Evolutionary conservation across 2,329 filamentous ascomycete genomes (phyloP), one percentile per base, ranked within the genome.

Genomic region (Cordyceps javanica): DNA sequence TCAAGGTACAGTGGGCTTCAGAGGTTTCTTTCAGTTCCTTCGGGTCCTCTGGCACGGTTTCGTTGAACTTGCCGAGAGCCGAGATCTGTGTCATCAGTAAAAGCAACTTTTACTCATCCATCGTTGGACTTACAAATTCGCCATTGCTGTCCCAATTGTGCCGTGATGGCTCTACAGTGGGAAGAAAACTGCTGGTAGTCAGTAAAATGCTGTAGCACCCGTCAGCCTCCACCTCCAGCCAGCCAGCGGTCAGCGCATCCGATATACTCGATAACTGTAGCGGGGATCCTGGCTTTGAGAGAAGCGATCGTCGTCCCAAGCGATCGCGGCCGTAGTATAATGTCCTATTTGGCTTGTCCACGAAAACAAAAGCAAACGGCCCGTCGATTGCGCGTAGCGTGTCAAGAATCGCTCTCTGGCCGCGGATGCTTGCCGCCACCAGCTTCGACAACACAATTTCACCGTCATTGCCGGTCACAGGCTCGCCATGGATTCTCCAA

Each of bases 291-390:
- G 70, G 66, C 56, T 81, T 80, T 19, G 80, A 73, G 44, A 97
- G 77, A 36, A 99, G 75, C 14, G 94, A 97, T 50, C 94, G 83
- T 58, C 94, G 82, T 9, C 94, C 94, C 3, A 99, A 79, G 59
- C 89, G 88, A 70, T 99, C 94, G 62, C 94, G 83, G 7, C 89
- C 91, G 70, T 89, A 97, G 71, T 87, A 96, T 14, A 97, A 62
- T 42, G 80, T 80, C 10, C 75, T 76, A 55, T 80, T 75, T 10
- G 69, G 66, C 16, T 77, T 79, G 73, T 97, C 88, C 66, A 88
- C 88, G 70, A 88, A 97, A 6, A 93, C 82, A 71, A 97, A 94
- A 2, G 93, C 90, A 74, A 94, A 97, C 0, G 94, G 93, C 0
- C 94, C 94, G 59, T 86, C 82, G 26, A 93, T 82, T 39, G 72